Evolutionary conservation across 2,329 filamentous ascomycete genomes (phyloP).

Genomic region (Pleomassaria siparia): DNA sequence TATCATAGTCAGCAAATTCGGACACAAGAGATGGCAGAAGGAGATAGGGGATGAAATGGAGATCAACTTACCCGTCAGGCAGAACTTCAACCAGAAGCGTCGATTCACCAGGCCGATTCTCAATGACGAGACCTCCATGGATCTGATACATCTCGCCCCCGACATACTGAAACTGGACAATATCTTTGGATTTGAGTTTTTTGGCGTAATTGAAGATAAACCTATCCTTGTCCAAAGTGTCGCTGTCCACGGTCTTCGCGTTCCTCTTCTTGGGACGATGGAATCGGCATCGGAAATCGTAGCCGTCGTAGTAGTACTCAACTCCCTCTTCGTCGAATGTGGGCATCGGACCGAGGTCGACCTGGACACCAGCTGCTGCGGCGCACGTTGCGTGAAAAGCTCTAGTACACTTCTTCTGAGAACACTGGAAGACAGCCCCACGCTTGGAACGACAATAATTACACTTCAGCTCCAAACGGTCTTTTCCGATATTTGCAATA

Average conservation of each 20-base stretch:
- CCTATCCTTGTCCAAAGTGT: constrained; percentile 69
- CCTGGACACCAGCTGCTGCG: constrained; percentile 84
- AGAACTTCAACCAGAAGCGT: constrained; percentile 78
- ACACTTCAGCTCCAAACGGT: constrained; percentile 87
- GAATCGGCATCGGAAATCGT: constrained; percentile 92
- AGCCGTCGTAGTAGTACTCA: constrained; percentile 88
- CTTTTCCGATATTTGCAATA: constrained; percentile 78
- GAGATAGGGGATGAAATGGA: too few relatives aligned
- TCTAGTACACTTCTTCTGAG: constrained; percentile 87
- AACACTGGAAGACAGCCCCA: constrained; percentile 97
- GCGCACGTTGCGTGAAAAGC: constrained; percentile 96
- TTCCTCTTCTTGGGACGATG: constrained; percentile 89
- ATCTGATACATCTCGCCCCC: constrained; percentile 79
- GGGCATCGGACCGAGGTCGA: constrained; percentile 82
- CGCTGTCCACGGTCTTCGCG: constrained; percentile 70
- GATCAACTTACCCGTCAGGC: constrained; percentile 80
- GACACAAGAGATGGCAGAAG: too few relatives aligned
- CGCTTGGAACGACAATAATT: constrained; percentile 91
- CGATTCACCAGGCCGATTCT: constrained; percentile 77
- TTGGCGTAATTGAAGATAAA: constrained; percentile 69
- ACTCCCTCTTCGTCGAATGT: constrained; percentile 88
- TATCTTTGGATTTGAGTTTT: constrained; percentile 68
- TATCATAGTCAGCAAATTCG: constrained; percentile 17
- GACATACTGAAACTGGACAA: constrained; percentile 84
- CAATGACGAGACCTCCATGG: constrained; percentile 83